phyloP scores from a whole-genome alignment of 2,329 filamentous ascomycete species.

The Fusarium sp. region DNA sequence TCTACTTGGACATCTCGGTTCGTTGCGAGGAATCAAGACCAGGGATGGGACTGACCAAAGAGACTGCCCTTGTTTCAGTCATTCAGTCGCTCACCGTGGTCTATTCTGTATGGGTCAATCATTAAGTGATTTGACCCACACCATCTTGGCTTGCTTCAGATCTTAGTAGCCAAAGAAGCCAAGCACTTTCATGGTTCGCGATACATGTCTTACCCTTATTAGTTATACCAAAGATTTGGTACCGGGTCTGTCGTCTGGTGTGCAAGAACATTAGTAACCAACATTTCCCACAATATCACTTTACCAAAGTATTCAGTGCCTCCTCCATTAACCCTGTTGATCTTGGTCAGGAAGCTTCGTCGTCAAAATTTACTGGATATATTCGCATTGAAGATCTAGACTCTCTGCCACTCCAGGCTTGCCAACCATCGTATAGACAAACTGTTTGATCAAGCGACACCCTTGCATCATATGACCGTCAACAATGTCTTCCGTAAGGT shows the following conservation, averaged over 20 bases:
- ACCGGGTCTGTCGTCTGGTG: background rate
- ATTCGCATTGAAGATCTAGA: conserved; percentile 46
- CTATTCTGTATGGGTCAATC: conserved; percentile 9
- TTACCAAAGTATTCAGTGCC: background rate
- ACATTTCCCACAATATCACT: background rate
- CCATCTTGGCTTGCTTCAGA: background rate
- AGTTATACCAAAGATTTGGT: background rate
- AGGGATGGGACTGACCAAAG: conserved; percentile 5
- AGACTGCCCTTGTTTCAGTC: conserved; percentile 23
- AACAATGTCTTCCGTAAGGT: background rate
- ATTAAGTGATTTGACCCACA: conserved; percentile 24
- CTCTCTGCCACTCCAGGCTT: conserved; percentile 36
- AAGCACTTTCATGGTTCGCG: conserved; percentile 6
- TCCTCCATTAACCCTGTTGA: background rate
- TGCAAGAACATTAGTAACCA: background rate
- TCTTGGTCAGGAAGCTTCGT: background rate
- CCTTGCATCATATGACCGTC: background rate
- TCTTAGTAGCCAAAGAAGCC: conserved; percentile 22
- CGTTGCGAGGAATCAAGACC: conserved; percentile 24
- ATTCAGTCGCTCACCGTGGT: background rate
- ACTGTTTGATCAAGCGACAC: background rate
- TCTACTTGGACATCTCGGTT: conserved; percentile 21
- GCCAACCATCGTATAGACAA: conserved; percentile 9
- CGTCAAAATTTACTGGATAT: conserved; percentile 28
- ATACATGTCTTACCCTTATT: conserved; percentile 3